Evolutionary conservation across 2,329 filamentous ascomycete genomes (phyloP).

Genomic region (Trichophaea hybrida): DNA sequence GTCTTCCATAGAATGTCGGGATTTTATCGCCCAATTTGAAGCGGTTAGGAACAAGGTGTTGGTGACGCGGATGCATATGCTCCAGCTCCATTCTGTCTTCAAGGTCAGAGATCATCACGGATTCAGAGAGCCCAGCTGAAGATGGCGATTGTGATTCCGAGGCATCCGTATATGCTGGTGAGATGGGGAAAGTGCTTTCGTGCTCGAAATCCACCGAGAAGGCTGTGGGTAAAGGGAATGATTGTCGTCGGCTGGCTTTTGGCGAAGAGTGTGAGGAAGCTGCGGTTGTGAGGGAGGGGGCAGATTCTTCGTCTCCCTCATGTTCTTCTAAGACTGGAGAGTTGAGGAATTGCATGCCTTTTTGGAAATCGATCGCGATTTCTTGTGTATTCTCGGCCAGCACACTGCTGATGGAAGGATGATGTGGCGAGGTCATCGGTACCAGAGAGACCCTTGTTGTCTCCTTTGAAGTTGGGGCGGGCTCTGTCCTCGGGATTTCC

Average conservation of each 20-base stretch:
- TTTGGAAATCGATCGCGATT: not conserved
- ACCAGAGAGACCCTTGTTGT: too few relatives aligned
- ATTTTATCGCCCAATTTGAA: constrained; percentile 18
- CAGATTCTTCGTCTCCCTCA: not conserved
- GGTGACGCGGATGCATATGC: not conserved
- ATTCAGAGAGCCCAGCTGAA: not conserved
- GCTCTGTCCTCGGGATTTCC: too few relatives aligned
- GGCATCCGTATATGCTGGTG: not conserved
- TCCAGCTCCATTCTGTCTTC: constrained; percentile 11
- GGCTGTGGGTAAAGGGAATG: not conserved
- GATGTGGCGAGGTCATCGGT: too few relatives aligned
- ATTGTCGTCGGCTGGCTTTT: not conserved
- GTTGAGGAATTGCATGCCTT: not conserved
- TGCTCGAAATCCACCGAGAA: not conserved
- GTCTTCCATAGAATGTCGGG: constrained; percentile 16
- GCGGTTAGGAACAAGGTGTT: constrained; percentile 5
- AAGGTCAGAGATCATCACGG: constrained; percentile 13
- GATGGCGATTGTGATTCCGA: not conserved
- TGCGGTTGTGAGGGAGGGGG: not conserved
- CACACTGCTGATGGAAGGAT: too few relatives aligned
- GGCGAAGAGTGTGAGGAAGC: not conserved
- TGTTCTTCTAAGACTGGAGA: not conserved
- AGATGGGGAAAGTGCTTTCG: not conserved
- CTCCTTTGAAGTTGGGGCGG: too few relatives aligned
- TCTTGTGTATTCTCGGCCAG: not conserved